Base-by-base conservation (phyloP, 1,139 yeast species). In the Scheffersomyces segobiensis region DNA sequence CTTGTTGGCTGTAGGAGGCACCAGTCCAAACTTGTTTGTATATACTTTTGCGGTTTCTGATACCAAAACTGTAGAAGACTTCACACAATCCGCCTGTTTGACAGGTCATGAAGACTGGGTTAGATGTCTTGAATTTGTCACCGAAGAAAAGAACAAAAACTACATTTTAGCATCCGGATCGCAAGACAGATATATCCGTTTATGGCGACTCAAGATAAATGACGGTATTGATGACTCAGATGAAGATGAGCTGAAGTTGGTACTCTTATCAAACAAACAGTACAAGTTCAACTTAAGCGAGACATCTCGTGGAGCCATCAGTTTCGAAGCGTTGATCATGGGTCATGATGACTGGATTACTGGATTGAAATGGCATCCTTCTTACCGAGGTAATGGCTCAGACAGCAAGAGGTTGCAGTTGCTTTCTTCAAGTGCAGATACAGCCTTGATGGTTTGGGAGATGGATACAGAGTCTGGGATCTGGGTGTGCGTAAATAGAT, bases 301-400 rank as follows among this genome's bases (percentile, higher is more conserved):
- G 7, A 57, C 60, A 8, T 62, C 70, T 5, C 72, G 76, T 56
- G 84, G 82, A 56, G 85, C 92, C 0, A 82, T 92, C 59, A 87
- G 86, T 63, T 93, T 93, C 69, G 99, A 96, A 70, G 98, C 99
- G 0, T 83, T 96, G 62, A 86, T 96, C 46, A 89, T 95, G 89
- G 99, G 99, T 10, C 99, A 96, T 71, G 99, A 96, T 70, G 99
- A 96, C 72, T 96, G 99, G 99, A 88, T 96, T 39, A 87, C 95
- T 14, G 87, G 93, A 8, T 78, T 95, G 52, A 80, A 83, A 57
- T 96, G 99, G 98, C 91, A 89, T 67, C 88, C 89, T 26, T 63
- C 68, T 0, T 59, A 62, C 49, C 47, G 57, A 3, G 52, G 55
- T 12, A 52, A 49, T 14, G 24, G 53, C 14, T 22, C 55, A 0